Evolutionary conservation across 805 yeast genomes (phyloP), one percentile per base, ranked within the genome.

Genomic region (Nakazawaea ishiwadae): DNA sequence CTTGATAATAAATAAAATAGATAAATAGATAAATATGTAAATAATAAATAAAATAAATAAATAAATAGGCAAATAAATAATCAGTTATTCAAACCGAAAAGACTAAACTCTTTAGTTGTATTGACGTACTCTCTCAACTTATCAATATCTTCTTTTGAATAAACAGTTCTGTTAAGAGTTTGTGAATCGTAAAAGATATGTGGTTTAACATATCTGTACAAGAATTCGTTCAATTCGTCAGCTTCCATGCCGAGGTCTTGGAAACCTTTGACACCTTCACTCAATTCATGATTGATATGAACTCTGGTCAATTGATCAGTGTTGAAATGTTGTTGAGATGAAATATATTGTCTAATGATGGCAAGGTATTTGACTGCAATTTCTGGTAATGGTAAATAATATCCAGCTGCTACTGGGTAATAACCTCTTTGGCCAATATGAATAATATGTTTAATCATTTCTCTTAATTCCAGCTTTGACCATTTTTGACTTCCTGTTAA

Each of bases 231-330:
- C 35, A 81, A 63, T 45, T 68, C 63, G 46, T 68, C 78, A 12
- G 81, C 75, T 35, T 70, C 66, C 56, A 87, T 77, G 34, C 86
- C 93, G 52, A 86, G 72, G 56, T 86, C 93, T 26, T 63, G 66
- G 60, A 81, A 86, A 12, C 83, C 75, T 54, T 70, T 67, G 19
- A 87, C 88, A 12, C 59, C 55, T 23, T 75, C 71, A 54, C 80
- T 84, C 46, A 80, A 69, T 16, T 53, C 55, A 62, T 87, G 95
- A 63, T 83, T 70, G 45, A 83, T 70, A 53, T 75, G 71, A 62
- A 79, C 79, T 66, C 95, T 79, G 62, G 79, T 84, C 42, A 83
- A 73, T 59, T 80, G 81, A 61, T 87, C 96, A 20, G 85, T 76
- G 54, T 79, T 82, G 45, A 77, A 35, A 23, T 40, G 36, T n/a